A percentile compares a stretch with the other conserved stretches of the same genome.
phyloP scores from a whole-genome alignment of 345 rosid species.

The Cochlearia excelsa region DNA sequence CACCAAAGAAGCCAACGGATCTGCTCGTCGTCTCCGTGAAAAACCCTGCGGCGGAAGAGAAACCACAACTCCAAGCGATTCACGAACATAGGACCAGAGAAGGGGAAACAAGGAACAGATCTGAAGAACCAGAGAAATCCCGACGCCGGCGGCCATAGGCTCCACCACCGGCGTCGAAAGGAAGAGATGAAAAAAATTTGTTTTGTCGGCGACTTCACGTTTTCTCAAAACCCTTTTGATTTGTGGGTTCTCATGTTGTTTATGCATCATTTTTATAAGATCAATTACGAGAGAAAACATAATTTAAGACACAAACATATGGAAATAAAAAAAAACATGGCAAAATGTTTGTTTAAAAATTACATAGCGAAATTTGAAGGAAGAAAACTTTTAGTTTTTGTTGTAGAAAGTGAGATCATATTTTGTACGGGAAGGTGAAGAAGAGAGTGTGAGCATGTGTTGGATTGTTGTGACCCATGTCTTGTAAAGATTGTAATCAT shows the following conservation, averaged over 20 bases:
- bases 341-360: not conserved
- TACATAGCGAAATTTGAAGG: constrained; percentile 19
- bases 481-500: constrained; percentile 62
- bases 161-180: too few relatives aligned
- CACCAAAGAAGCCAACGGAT: too few relatives aligned
- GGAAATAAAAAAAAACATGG: not conserved
- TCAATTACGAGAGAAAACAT: constrained; percentile 7
- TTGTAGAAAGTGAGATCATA: constrained; percentile 49
- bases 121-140: too few relatives aligned
- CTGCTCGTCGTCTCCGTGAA: too few relatives aligned
- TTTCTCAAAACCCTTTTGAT: too few relatives aligned
- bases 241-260: constrained; percentile 24
- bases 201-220: too few relatives aligned
- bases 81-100: too few relatives aligned
- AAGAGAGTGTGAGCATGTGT: constrained; percentile 65
- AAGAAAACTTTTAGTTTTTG: constrained; percentile 19
- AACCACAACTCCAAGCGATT: too few relatives aligned
- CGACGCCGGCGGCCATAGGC: too few relatives aligned
- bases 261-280: constrained; percentile 13
- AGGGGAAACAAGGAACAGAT: too few relatives aligned
- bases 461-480: constrained; percentile 68
- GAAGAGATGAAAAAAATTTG: too few relatives aligned
- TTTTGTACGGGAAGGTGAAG: constrained; percentile 47
- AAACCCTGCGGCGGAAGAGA: too few relatives aligned
- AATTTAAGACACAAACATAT: not conserved